Percentiles rank a stretch among this genome's conserved stretches.
phyloP scores from a whole-genome alignment of 139 green algal species.

The Chlamydomonas incerta region DNA sequence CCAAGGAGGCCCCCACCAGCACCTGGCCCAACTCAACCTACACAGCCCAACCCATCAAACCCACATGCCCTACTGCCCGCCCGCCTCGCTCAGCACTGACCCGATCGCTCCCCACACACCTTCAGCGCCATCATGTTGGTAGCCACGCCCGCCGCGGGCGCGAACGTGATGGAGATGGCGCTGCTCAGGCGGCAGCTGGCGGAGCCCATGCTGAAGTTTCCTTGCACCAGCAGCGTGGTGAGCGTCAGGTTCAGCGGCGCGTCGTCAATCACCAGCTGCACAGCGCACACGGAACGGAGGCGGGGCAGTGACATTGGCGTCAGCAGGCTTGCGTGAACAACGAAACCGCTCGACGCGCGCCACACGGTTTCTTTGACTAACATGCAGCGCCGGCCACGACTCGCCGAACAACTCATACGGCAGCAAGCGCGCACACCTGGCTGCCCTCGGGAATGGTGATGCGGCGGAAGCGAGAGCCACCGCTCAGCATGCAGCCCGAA shows the following conservation, averaged over 20 bases:
- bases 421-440: not conserved
- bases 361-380: no score
- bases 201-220: slow-evolving; percentile 3
- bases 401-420: not conserved
- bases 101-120: no score
- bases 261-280: slow-evolving; percentile 52
- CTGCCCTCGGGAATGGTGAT: not conserved
- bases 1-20: no score
- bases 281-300: no score
- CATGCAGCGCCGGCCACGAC: not conserved
- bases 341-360: no score
- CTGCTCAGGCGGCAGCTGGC: slow-evolving; percentile 13
- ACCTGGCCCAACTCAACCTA: no score
- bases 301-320: not conserved
- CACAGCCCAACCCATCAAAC: no score
- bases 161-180: slow-evolving; percentile 37
- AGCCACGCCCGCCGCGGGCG: not conserved
- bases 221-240: slow-evolving; percentile 10
- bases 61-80: not conserved
- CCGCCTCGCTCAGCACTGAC: not conserved
- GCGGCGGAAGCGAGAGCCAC: not conserved
- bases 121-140: not conserved
- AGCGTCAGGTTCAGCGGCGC: slow-evolving; percentile 17
- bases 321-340: not conserved
- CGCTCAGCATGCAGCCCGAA: not conserved